Conservation (phyloP, 371 early-diverging fungal genomes). For the Amoeboaphelidium protococcarum region DNA sequence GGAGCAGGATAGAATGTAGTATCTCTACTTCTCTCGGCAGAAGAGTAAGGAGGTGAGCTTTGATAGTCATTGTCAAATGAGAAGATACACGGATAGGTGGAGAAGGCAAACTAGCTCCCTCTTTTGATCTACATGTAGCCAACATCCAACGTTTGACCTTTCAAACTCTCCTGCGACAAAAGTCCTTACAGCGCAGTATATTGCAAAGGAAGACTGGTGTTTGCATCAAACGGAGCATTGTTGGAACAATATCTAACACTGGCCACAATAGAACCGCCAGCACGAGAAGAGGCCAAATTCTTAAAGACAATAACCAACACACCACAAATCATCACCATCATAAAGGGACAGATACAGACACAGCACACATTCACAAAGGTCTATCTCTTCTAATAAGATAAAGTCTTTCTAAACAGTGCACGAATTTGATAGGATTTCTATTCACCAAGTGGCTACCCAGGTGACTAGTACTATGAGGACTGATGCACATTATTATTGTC, state of each 20-base stretch:
- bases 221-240: constrained; percentile 1
- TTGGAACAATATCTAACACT: constrained; percentile 1
- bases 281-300: constrained; percentile 9
- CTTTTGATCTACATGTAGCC: no score
- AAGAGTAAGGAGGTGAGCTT: constrained; percentile 3
- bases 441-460: no score
- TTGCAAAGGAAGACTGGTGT: not conserved
- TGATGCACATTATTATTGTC: no score
- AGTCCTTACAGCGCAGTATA: no score
- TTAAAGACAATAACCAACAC: constrained; percentile 16
- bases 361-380: constrained; percentile 39
- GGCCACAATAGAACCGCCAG: constrained; percentile 3
- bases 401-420: constrained; percentile 27
- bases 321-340: constrained; percentile 25
- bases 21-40: constrained; percentile 9
- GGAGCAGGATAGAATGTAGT: constrained; percentile 18
- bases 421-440: no score
- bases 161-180: no score
- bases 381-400: constrained; percentile 36
- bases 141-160: no score
- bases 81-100: not conserved
- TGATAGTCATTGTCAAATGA: not conserved
- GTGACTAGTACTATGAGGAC: no score
- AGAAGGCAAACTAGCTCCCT: no score
- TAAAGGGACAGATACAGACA: constrained; percentile 24